phyloP scores from a whole-genome alignment of 139 green algal species.

The Nannochloris sp. region DNA sequence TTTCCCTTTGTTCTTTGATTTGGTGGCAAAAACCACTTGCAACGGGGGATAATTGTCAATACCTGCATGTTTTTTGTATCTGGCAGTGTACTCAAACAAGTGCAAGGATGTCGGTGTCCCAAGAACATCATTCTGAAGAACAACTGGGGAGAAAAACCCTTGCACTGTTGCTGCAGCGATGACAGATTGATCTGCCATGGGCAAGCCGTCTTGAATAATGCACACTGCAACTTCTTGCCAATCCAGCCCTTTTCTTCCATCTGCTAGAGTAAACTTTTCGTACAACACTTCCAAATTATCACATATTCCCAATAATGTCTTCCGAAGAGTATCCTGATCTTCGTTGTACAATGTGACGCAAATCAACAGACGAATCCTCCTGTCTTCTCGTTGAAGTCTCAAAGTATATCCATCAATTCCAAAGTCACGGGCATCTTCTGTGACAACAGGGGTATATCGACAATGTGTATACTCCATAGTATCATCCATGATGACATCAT shows the following conservation, averaged over 20 bases:
- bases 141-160: conserved; percentile 28
- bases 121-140: conserved; percentile 21
- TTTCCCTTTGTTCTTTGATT: conserved; percentile 31
- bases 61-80: conserved; percentile 36
- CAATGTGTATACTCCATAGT: conserved; percentile 30
- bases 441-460: conserved; percentile 32
- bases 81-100: conserved; percentile 36
- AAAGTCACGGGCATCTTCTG: conserved; percentile 33
- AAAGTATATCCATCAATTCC: conserved; percentile 34
- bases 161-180: conserved; percentile 22
- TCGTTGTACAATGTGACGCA: conserved; percentile 38
- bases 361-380: conserved; percentile 32
- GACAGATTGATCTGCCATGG: conserved; percentile 13
- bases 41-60: conserved; percentile 37
- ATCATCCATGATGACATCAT: conserved; percentile 33
- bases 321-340: conserved; percentile 35
- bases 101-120: conserved; percentile 25
- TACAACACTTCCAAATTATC: conserved; percentile 36
- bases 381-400: conserved; percentile 25
- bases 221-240: conserved; percentile 32
- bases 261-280: conserved; percentile 26
- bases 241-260: conserved; percentile 28
- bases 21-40: conserved; percentile 29
- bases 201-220: conserved; percentile 31
- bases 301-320: conserved; percentile 35